Evolutionary conservation across 768 basidiomycete genomes (phyloP), one percentile per base, ranked within the genome.

Genomic region (Boletus tomentosulus): DNA sequence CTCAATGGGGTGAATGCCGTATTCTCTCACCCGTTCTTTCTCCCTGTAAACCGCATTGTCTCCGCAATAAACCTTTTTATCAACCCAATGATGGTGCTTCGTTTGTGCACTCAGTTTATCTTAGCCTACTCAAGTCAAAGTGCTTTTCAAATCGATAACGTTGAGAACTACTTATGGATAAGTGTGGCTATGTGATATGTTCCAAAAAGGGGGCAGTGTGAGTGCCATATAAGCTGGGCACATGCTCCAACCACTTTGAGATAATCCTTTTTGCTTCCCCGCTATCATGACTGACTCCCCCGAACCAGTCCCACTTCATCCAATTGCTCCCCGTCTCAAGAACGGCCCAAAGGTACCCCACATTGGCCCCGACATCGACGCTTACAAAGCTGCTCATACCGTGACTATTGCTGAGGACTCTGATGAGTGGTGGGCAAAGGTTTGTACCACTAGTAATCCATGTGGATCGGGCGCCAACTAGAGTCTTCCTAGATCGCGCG

Each of bases 341-440:
- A 68, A 78, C 42, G 84, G 84, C 10, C 65, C 67, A 44, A 87
- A 86, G 68, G 80, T 62, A 27, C 89, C 90, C 3, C 92, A 96
- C 68, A 63, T 98, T 25, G 88, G 86, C 0, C 92, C 92, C 16
- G 76, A 87, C 68, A 79, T 86, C 61, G 70, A 85, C n/a, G 86
- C 86, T 13, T 96, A 96, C 73, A 75, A 72, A 56, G 66, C 69
- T 7, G 79, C 79, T 24, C 92, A 95, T 71, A 71, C 74, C 6
- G 71, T 82, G 68, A 90, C 91, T 12, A 64, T 96, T 30, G 94
- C 91, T 24, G 76, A 82, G 50, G 80, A 82, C 60, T 84, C 83
- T 13, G 93, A 98, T 63, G 76, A 77, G 56, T 98, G 90, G 89
- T 98, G 94, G 94, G 82, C 81, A 41, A 83, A 87, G 79, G 91